A percentile compares a stretch with the other conserved stretches of the same genome.
phyloP scores from a whole-genome alignment of 1,284 basidiomycete species.

The Leucoagaricus sp. region DNA sequence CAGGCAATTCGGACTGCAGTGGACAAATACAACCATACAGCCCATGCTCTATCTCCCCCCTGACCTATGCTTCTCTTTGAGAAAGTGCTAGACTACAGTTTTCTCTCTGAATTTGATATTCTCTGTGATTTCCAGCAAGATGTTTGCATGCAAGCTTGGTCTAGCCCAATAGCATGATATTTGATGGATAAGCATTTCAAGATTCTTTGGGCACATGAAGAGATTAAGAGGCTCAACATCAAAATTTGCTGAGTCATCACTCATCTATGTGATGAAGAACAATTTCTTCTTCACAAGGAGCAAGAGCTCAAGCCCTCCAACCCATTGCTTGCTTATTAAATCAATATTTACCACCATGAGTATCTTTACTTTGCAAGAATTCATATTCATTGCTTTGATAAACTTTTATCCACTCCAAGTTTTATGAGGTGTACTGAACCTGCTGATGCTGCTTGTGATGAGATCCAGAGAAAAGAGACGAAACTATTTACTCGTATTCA shows the following conservation, averaged over 20 bases:
- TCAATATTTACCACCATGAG: neutral
- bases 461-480: too few species aligned
- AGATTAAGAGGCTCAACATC: slow-evolving; percentile 34
- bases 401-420: neutral
- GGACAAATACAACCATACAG: slow-evolving; percentile 21
- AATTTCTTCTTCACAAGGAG: slow-evolving; percentile 11
- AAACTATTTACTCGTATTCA: too few species aligned
- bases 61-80: slow-evolving; percentile 22
- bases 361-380: neutral
- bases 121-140: slow-evolving; percentile 27
- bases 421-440: neutral
- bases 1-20: slow-evolving; percentile 23
- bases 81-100: slow-evolving; percentile 29
- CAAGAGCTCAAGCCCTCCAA: too few species aligned
- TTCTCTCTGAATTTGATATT: too few species aligned
- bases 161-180: slow-evolving; percentile 20
- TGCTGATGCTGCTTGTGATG: too few species aligned
- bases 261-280: too few species aligned
- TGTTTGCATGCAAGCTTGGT: slow-evolving; percentile 26
- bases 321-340: neutral
- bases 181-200: slow-evolving; percentile 30
- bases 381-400: neutral
- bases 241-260: too few species aligned
- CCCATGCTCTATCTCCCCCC: slow-evolving; percentile 16
- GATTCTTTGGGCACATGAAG: slow-evolving; percentile 30